These are phyloP conservation scores for Arthrobotrys megalospora DNA, from an alignment of 2,329 filamentous ascomycete species.

Conservation along the genomic window DNA sequence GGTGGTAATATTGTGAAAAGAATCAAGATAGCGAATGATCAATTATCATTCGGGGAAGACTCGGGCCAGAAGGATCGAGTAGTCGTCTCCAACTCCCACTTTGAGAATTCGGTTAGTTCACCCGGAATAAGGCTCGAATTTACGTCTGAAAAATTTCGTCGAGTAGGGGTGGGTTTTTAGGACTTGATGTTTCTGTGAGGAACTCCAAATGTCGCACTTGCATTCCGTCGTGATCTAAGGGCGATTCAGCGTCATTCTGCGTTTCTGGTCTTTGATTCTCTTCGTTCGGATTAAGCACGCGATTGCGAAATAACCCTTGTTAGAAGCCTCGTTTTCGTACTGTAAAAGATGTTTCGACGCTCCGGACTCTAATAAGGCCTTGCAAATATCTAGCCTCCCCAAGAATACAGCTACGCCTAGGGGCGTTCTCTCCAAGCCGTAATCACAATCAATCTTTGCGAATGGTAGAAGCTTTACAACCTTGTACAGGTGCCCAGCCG, in stretches of 20 bases:
- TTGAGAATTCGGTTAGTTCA: too few species aligned
- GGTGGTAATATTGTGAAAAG: not conserved
- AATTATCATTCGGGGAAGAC: too few species aligned
- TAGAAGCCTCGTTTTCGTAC: not conserved
- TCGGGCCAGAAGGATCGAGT: too few species aligned
- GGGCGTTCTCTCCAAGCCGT: not conserved
- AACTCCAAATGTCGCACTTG: too few species aligned
- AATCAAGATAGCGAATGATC: not conserved
- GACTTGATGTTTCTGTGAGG: too few species aligned
- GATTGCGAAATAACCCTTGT: not conserved
- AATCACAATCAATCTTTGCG: not conserved
- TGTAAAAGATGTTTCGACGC: not conserved
- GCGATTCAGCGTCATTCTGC: not conserved
- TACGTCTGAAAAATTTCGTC: too few species aligned
- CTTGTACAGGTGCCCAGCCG: conserved; percentile 11
- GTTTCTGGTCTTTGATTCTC: not conserved
- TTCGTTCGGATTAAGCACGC: not conserved
- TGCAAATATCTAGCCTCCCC: conserved; percentile 22
- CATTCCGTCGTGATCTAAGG: too few species aligned
- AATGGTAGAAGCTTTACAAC: not conserved
- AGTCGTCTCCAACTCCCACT: too few species aligned
- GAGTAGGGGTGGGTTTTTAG: too few species aligned
- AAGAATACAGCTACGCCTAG: not conserved
- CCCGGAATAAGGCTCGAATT: too few species aligned
- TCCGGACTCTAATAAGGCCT: conserved; percentile 11